Evolutionary conservation across 1,284 basidiomycete genomes (phyloP).

Genomic region (Heterobasidion irregulare): DNA sequence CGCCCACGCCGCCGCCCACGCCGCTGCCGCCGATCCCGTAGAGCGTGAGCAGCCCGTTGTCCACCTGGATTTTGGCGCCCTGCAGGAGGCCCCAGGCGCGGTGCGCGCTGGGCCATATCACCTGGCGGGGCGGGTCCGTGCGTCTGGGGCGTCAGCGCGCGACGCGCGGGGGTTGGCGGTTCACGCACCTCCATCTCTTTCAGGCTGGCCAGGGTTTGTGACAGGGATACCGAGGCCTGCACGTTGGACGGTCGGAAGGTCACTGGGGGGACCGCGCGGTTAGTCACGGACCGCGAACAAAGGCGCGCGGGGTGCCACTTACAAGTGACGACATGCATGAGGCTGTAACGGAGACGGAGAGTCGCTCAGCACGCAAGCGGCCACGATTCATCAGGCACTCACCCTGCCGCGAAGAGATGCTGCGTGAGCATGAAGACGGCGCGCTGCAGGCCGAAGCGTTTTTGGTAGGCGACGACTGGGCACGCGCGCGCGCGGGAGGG

Average conservation of each 20-base stretch:
- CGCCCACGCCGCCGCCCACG: not conserved
- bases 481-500: not conserved
- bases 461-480: constrained; percentile 51
- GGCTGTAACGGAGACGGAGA: constrained; percentile 31
- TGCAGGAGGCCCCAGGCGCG: constrained; percentile 65
- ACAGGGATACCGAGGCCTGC: constrained; percentile 58
- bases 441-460: constrained; percentile 54
- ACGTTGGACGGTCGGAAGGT: constrained; percentile 60
- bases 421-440: constrained; percentile 67
- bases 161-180: not conserved
- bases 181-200: constrained; percentile 61
- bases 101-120: constrained; percentile 65
- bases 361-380: constrained; percentile 5
- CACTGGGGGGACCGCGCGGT: constrained; percentile 32
- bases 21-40: constrained; percentile 23
- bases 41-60: constrained; percentile 25
- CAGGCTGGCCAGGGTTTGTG: constrained; percentile 59
- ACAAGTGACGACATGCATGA: constrained; percentile 80
- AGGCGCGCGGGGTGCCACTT: constrained; percentile 16
- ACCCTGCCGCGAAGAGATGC: constrained; percentile 73
- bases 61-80: constrained; percentile 53
- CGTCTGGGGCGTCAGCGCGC: constrained; percentile 6
- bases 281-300: not conserved
- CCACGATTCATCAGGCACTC: constrained; percentile 19
- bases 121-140: constrained; percentile 27